These are phyloP conservation scores for Galeopsis tetrahit DNA, from an alignment of 257 asterid species.

Conservation along the genomic window DNA sequence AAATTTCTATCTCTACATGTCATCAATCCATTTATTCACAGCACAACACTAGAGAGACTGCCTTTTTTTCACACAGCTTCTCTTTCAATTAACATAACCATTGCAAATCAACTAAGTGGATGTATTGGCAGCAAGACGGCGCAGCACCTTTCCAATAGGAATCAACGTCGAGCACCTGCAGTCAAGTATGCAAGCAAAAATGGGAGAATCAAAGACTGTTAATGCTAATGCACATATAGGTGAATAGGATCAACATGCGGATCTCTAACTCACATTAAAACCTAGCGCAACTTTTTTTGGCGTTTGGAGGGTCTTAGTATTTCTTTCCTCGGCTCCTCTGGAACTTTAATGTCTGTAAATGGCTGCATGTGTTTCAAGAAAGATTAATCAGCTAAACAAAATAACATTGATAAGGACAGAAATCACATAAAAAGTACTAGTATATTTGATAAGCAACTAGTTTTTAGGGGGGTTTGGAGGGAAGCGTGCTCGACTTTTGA, in stretches of 20 bases:
- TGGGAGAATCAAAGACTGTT: slow-evolving; percentile 10
- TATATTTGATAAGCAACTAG: background rate
- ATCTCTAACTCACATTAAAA: background rate
- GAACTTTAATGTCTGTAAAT: slow-evolving; percentile 48
- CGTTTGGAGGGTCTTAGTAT: slow-evolving; percentile 65
- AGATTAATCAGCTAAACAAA: slow-evolving; percentile 7
- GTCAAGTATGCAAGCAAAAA: slow-evolving; percentile 19
- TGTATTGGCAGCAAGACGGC: background rate
- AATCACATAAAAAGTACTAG: slow-evolving; percentile 14
- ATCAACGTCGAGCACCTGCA: slow-evolving; percentile 11
- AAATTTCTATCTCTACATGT: background rate
- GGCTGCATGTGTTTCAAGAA: slow-evolving; percentile 53
- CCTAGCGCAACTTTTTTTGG: slow-evolving; percentile 60
- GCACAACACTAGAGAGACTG: background rate
- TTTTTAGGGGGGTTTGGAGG: background rate
- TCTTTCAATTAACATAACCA: slow-evolving; percentile 11
- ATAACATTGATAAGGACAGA: background rate
- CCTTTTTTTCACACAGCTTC: background rate
- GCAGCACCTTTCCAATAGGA: background rate
- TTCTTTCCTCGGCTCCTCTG: slow-evolving; percentile 64
- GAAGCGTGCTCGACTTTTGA: background rate
- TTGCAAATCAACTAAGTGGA: slow-evolving; percentile 7
- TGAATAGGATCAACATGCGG: slow-evolving; percentile 19
- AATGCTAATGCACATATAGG: background rate
- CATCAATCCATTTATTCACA: slow-evolving; percentile 10